Base-by-base conservation (phyloP, 1,284 basidiomycete species). In the Ustanciosporium gigantosporum region DNA sequence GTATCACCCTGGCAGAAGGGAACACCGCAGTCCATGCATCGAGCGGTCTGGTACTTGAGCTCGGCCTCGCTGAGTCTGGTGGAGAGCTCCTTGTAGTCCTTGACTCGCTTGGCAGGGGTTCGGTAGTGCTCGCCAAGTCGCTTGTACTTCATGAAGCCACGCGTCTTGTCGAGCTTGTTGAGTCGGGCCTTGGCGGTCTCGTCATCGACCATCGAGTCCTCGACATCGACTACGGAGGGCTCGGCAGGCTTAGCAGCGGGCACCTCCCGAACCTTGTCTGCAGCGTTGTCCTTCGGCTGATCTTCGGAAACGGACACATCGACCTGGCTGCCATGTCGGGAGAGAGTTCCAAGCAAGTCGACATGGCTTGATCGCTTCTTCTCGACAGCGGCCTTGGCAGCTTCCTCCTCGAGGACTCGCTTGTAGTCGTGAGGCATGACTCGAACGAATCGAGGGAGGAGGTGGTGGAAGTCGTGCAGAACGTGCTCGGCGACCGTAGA, bases 21-120 rank as follows among this genome's bases (percentile, higher is more conserved):
- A 47, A 75, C 71, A 68, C 73, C 73, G 46, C 73, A 75, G 59
- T 75, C 73, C 73, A 75, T 75, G 65, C 73, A 75, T 37, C 73
- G 73, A 35, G 73, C 71, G 24, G 73, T 72, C 61, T 75, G 73
- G 27, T 72, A 60, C 64, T 75, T 75, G 58, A 75, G 71, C 68
- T 75, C 73, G 46, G 67, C 36, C 39, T 75, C 69, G 36, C 58
- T 66, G 46, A 75, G 70, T 45, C 73, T 68, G 27, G 41, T 50
- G 35, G 73, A 75, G 29, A 75, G 67, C 56, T 75, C 73, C 58
- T 70, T 68, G 59, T 62, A 75, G 61, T 75, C 73, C 56, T 70
- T 70, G 58, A 70, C 47, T 25, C 73, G 73, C 56, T 68, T 72
- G 41, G 53, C 40, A 3, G 73, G 59, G 36, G 46, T 62, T 39